These are phyloP conservation scores for Mortierella hygrophila DNA, from an alignment of 192 early-diverging fungal species.

Conservation along the genomic window DNA sequence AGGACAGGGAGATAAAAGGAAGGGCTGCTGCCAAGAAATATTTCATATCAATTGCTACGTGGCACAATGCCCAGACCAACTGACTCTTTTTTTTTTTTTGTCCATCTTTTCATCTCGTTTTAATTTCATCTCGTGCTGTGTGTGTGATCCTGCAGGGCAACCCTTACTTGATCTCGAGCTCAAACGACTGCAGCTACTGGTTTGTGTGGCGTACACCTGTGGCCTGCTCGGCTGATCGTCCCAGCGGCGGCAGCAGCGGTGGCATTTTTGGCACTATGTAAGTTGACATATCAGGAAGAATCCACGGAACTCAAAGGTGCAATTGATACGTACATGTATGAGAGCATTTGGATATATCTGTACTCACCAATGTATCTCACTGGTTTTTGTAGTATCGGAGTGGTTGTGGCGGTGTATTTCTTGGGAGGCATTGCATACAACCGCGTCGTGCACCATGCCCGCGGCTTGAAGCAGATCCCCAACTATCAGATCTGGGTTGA, in stretches of 20 bases:
- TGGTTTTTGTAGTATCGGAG: slow-evolving; percentile 34
- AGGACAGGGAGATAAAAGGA: neutral
- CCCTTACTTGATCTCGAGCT: slow-evolving; percentile 32
- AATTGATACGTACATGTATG: neutral
- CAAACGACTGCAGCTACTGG: slow-evolving; percentile 44
- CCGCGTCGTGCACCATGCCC: slow-evolving; percentile 52
- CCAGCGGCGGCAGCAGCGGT: slow-evolving; percentile 14
- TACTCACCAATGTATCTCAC: neutral
- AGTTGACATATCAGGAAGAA: neutral
- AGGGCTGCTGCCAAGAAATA: neutral
- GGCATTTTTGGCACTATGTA: slow-evolving; percentile 57
- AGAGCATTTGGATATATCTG: neutral
- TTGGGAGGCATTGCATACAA: slow-evolving; percentile 58
- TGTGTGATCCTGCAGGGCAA: slow-evolving; percentile 26
- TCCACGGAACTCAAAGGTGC: neutral
- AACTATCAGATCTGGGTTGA: slow-evolving; percentile 57
- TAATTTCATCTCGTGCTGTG: neutral
- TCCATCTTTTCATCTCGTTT: neutral
- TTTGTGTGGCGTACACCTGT: slow-evolving; percentile 58
- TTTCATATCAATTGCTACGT: neutral
- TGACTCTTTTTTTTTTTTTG: neutral
- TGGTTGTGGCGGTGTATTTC: slow-evolving; percentile 53
- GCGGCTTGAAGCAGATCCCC: slow-evolving; percentile 56
- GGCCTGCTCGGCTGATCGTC: slow-evolving; percentile 41
- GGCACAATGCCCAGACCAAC: neutral